Percentiles rank a stretch among this genome's conserved stretches.
Conservation (phyloP, 441 rosid genomes). For the Sinapis alba region DNA sequence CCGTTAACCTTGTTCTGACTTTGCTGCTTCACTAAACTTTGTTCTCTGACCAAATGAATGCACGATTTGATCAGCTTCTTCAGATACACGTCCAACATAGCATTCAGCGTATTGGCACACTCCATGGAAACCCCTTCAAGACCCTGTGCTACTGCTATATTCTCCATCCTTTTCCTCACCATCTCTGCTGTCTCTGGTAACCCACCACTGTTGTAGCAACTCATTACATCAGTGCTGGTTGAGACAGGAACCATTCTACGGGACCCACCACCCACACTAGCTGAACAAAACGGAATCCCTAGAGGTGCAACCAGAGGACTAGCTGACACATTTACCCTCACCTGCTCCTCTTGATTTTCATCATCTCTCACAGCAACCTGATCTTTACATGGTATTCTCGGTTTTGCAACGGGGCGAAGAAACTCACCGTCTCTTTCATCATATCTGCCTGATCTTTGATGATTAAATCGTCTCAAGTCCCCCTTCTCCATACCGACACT, state of each 20-base stretch:
- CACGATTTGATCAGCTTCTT: slow-evolving; percentile 58
- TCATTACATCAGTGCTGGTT: slow-evolving; percentile 30
- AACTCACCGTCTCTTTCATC: slow-evolving; percentile 40
- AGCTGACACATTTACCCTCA: slow-evolving; percentile 20
- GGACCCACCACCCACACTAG: slow-evolving; percentile 41
- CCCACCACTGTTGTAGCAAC: slow-evolving; percentile 40
- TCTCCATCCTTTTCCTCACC: slow-evolving; percentile 52
- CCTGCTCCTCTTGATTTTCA: slow-evolving; percentile 33
- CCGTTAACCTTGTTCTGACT: slow-evolving; percentile 45
- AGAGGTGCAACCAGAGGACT: slow-evolving; percentile 51
- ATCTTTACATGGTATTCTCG: slow-evolving; percentile 37
- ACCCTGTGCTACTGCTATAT: slow-evolving; percentile 50
- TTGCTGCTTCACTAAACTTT: slow-evolving; percentile 38
- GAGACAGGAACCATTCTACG: slow-evolving; percentile 25
- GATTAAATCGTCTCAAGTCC: slow-evolving; percentile 28
- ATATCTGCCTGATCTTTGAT: slow-evolving; percentile 50
- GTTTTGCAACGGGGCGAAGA: slow-evolving; percentile 27
- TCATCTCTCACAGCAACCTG: slow-evolving; percentile 40
- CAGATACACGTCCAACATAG: slow-evolving; percentile 49
- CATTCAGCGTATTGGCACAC: slow-evolving; percentile 50
- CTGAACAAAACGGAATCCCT: slow-evolving; percentile 46
- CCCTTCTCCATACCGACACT: slow-evolving; percentile 37
- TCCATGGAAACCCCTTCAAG: slow-evolving; percentile 56
- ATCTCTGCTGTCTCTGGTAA: slow-evolving; percentile 45
- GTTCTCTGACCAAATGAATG: slow-evolving; percentile 43